Conservation (phyloP, 805 yeast species). For the Starmerella roubikii region DNA sequence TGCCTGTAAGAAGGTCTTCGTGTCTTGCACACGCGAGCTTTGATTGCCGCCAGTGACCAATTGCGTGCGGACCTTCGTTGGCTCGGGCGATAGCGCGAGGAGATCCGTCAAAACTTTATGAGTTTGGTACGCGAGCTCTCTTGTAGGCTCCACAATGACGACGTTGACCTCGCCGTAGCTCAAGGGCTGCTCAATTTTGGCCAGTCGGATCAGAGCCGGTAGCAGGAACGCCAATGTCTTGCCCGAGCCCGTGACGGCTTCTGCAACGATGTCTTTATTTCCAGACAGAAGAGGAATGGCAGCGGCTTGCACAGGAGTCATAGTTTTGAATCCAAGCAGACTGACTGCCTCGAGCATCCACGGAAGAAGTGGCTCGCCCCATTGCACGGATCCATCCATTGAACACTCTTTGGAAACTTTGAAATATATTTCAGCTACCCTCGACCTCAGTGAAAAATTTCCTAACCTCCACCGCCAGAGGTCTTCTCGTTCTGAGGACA, state of each 20-base stretch:
- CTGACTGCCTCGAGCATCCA: constrained; percentile 43
- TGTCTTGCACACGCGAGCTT: constrained; percentile 44
- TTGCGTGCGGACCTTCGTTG: constrained; percentile 23
- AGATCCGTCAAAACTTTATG: constrained; percentile 49
- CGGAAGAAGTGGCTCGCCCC: constrained; percentile 21
- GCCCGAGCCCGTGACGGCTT: constrained; percentile 97
- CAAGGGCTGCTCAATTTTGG: constrained; percentile 22
- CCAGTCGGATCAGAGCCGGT: constrained; percentile 40
- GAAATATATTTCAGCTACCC: too few relatives aligned
- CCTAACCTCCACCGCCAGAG: too few relatives aligned
- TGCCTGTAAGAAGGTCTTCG: constrained; percentile 38
- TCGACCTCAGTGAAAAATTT: too few relatives aligned
- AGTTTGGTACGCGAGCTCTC: constrained; percentile 43
- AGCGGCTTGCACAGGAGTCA: constrained; percentile 98
- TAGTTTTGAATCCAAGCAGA: constrained; percentile 59
- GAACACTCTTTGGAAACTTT: too few relatives aligned
- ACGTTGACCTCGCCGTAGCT: constrained; percentile 54
- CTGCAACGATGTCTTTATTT: constrained; percentile 90
- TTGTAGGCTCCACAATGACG: constrained; percentile 57
- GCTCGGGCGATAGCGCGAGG: constrained; percentile 32
- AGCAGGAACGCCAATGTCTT: constrained; percentile 83
- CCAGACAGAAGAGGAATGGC: constrained; percentile 72
- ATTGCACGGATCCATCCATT: constrained; percentile 12
- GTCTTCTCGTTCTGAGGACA: too few relatives aligned
- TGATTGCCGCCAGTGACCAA: constrained; percentile 31